These are phyloP conservation scores for Pleurotus tuber-regium DNA, from an alignment of 768 basidiomycete species.

Conservation along the genomic window DNA sequence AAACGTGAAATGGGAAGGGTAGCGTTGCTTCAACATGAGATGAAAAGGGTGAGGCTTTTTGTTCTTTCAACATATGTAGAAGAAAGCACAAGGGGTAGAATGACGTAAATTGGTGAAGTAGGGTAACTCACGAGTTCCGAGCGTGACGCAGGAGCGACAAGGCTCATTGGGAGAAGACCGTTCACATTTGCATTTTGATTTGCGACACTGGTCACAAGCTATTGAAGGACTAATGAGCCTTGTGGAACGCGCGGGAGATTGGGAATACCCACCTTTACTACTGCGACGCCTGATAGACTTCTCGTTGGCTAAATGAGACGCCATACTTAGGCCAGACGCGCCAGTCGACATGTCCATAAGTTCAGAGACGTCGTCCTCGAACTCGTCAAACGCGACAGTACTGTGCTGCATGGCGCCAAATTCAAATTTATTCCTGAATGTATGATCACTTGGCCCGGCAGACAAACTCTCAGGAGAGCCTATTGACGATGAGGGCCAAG, in stretches of 20 bases:
- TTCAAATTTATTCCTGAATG: slow-evolving; percentile 9
- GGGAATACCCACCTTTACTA: slow-evolving; percentile 58
- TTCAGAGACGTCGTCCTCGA: slow-evolving; percentile 61
- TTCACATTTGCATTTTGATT: slow-evolving; percentile 90
- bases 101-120: slow-evolving; percentile 1
- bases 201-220: slow-evolving; percentile 90
- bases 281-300: slow-evolving; percentile 67
- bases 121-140: slow-evolving; percentile 57
- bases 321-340: slow-evolving; percentile 18
- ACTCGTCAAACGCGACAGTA: slow-evolving; percentile 50
- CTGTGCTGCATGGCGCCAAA: slow-evolving; percentile 18
- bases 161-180: slow-evolving; percentile 55
- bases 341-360: slow-evolving; percentile 43
- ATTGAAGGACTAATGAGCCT: slow-evolving; percentile 5
- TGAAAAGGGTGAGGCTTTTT: not conserved
- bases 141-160: slow-evolving; percentile 75
- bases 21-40: slow-evolving; percentile 1
- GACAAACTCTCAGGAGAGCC: slow-evolving; percentile 7
- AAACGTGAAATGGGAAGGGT: slow-evolving; percentile 6
- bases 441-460: slow-evolving; percentile 7
- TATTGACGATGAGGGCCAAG: slow-evolving; percentile 11
- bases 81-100: slow-evolving; percentile 5
- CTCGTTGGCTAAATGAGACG: slow-evolving; percentile 24
- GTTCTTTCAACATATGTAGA: not conserved
- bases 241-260: not conserved